These are phyloP conservation scores for Rehmannia glutinosa DNA, from an alignment of 257 asterid species.

Conservation along the genomic window DNA sequence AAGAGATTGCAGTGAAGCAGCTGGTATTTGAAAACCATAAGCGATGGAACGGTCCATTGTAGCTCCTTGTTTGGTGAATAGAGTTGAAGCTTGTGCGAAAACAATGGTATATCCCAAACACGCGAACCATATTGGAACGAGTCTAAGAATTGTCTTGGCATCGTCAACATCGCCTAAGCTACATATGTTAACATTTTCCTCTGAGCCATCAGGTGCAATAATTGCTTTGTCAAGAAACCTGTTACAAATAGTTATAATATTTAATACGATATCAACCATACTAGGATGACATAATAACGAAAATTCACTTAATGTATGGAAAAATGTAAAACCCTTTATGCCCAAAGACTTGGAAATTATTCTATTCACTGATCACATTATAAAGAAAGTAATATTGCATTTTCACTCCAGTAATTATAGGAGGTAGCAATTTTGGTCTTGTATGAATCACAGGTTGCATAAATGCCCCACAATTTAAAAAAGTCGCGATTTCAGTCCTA, in stretches of 20 bases:
- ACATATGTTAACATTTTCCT: background rate
- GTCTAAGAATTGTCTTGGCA: conserved; percentile 26
- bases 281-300: no score
- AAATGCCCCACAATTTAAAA: no score
- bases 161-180: conserved; percentile 22
- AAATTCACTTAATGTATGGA: no score
- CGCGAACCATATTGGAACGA: conserved; percentile 28
- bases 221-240: conserved; percentile 32
- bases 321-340: no score
- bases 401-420: no score
- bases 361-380: no score
- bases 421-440: no score
- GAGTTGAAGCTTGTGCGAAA: conserved; percentile 25
- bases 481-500: no score
- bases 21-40: conserved; percentile 20
- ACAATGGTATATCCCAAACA: conserved; percentile 30
- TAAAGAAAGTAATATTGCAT: no score
- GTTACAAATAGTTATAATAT: background rate
- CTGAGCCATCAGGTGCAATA: conserved; percentile 17
- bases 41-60: conserved; percentile 27
- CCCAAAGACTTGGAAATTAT: no score
- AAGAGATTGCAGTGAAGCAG: conserved; percentile 32
- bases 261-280: no score
- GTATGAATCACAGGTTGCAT: no score
- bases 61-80: conserved; percentile 37